A percentile compares a stretch with the other conserved stretches of the same genome.
These are phyloP conservation scores for Leersia perrieri DNA, from an alignment of 176 grass and related monocot species.

Conservation along the genomic window DNA sequence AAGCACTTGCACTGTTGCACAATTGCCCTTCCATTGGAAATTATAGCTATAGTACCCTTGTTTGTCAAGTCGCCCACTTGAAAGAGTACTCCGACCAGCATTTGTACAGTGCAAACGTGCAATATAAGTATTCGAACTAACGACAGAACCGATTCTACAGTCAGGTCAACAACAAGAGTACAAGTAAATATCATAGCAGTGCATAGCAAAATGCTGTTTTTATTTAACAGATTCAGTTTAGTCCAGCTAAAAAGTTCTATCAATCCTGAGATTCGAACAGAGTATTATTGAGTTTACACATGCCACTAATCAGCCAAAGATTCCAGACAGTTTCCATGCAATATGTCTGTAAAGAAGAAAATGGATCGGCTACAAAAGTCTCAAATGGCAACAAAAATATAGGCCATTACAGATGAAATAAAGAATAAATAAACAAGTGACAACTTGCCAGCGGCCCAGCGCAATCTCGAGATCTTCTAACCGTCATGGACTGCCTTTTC, in stretches of 20 bases:
- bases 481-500: not conserved
- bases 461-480: not conserved
- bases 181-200: not conserved
- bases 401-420: not conserved
- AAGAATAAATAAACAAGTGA: not conserved
- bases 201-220: not conserved
- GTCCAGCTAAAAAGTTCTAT: not conserved
- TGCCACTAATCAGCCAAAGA: slow-evolving; percentile 28
- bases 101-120: not conserved
- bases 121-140: not conserved
- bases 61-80: not conserved
- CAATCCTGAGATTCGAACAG: not conserved
- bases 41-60: not conserved
- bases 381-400: slow-evolving; percentile 15
- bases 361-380: not conserved
- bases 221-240: not conserved
- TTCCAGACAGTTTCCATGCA: slow-evolving; percentile 6
- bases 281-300: slow-evolving; percentile 39
- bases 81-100: not conserved
- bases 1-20: not conserved
- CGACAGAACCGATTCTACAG: not conserved
- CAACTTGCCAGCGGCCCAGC: slow-evolving; percentile 1
- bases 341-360: not conserved
- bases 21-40: not conserved
- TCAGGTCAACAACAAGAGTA: not conserved